Base-by-base conservation (phyloP, 306 rosid genomes). In the Prunus dulcis region DNA sequence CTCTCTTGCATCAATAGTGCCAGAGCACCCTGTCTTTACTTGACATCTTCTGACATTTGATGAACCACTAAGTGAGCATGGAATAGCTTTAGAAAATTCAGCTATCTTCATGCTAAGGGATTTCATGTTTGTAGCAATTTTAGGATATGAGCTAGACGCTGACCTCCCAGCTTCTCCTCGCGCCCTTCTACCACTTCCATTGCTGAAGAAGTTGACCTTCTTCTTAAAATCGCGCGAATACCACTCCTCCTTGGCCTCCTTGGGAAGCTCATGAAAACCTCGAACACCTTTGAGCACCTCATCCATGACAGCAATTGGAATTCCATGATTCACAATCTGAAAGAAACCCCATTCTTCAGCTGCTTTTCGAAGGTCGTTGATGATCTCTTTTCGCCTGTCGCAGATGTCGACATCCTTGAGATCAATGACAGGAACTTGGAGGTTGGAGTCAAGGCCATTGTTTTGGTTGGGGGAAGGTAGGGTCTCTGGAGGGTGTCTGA, bases 321-420 rank as follows among this genome's bases (percentile, higher is more conserved):
- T 13, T 12, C 85, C 91, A 64, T 89, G 97, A 64, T 89, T 87
- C 28, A 83, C 64, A 2, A 89, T 78, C 78, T 89, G 93, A 67
- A 91, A 87, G 79, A 91, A 89, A 0, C 97, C 93, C 34, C 86
- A 61, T 0, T 81, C 70, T 57, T 85, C 85, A 18, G 91, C 88
- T 8, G 93, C 94, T 0, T 4, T 32, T 9, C 84, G 76, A 10
- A 91, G 60, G 14, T 83, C 83, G 0, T 74, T 74, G 1, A 87
- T 73, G 19, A 83, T 76, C 20, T 78, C 68, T 20, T 68, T 38
- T 6, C 80, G 69, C 56, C 22, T 66, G 25, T 81, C 81, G 12
- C 72, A 57, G 22, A 27, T 28, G 8, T 67, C 45, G 14, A 60
- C 19, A 6, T 84, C 82, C 5, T 84, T 47, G 69, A 91, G 90